Conservation (phyloP, 1,139 yeast genomes). For the Saccharomycopsis crataegensis region DNA sequence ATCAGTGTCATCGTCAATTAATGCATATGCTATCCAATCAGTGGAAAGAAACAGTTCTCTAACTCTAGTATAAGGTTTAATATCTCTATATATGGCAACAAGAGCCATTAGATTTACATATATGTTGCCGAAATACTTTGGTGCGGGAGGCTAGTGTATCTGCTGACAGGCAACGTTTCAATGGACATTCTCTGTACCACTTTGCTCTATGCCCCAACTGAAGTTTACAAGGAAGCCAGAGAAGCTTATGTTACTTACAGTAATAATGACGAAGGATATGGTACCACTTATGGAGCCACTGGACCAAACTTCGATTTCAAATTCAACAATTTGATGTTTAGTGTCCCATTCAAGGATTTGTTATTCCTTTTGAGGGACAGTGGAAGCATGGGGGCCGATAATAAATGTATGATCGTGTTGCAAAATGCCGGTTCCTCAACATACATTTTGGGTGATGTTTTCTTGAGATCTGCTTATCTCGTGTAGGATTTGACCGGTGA, state of each 20-base stretch:
- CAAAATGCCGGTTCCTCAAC: slow-evolving; percentile 25
- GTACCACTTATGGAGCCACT: slow-evolving; percentile 27
- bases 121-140: too few relatives aligned
- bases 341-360: slow-evolving; percentile 40
- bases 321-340: slow-evolving; percentile 44
- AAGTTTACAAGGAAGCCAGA: slow-evolving; percentile 34
- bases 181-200: too few relatives aligned
- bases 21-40: too few relatives aligned
- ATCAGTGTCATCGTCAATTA: too few relatives aligned
- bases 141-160: slow-evolving; percentile 3
- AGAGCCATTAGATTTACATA: too few relatives aligned
- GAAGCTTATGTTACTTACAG: slow-evolving; percentile 30
- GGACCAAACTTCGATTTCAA: slow-evolving; percentile 31
- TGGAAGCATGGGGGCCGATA: slow-evolving; percentile 7
- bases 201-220: slow-evolving; percentile 42
- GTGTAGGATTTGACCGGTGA: slow-evolving; percentile 48
- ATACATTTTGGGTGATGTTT: slow-evolving; percentile 44
- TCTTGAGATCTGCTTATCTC: slow-evolving; percentile 45
- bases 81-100: too few relatives aligned
- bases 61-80: too few relatives aligned
- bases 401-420: slow-evolving; percentile 31
- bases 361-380: slow-evolving; percentile 19
- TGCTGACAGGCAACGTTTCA: slow-evolving; percentile 39
- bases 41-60: too few relatives aligned
- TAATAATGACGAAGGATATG: slow-evolving; percentile 29